Percentiles rank a stretch among this genome's conserved stretches.
Evolutionary conservation across 495 filamentous ascomycete genomes (phyloP).

Genomic region (Xylaria scruposa): DNA sequence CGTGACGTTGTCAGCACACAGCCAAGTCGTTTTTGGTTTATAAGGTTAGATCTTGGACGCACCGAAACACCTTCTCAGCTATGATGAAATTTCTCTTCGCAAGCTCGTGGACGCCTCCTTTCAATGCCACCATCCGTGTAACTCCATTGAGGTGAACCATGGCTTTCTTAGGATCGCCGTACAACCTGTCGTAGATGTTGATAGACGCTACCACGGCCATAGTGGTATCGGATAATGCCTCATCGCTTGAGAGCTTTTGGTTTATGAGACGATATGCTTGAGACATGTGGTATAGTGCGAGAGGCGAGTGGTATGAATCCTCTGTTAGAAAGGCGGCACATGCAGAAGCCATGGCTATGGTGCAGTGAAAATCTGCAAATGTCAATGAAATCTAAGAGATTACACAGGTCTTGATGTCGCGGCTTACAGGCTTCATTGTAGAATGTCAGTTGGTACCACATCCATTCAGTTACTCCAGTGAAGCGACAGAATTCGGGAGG

Average conservation of each 20-base stretch:
- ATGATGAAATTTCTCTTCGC: slow-evolving; percentile 15
- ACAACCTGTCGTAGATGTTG: slow-evolving; percentile 20
- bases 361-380: slow-evolving; percentile 21
- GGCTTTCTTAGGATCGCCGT: slow-evolving; percentile 16
- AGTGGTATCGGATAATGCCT: slow-evolving; percentile 15
- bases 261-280: slow-evolving; percentile 18
- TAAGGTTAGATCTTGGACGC: not conserved
- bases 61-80: slow-evolving; percentile 18
- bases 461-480: not conserved
- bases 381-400: not conserved
- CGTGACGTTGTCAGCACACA: not conserved
- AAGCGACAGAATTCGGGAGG: slow-evolving; percentile 17
- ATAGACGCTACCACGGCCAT: slow-evolving; percentile 14
- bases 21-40: not conserved
- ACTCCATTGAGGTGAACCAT: slow-evolving; percentile 20
- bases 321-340: slow-evolving; percentile 16
- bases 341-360: slow-evolving; percentile 15
- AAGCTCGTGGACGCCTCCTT: slow-evolving; percentile 9
- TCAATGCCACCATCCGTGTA: not conserved
- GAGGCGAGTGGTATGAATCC: slow-evolving; percentile 8
- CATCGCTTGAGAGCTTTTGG: slow-evolving; percentile 6
- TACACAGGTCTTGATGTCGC: not conserved
- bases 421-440: slow-evolving; percentile 22
- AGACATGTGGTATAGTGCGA: slow-evolving; percentile 23
- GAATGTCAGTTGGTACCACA: slow-evolving; percentile 21